Base-by-base conservation (phyloP, 805 yeast genomes). In the Scheffersomyces stipitis region DNA sequence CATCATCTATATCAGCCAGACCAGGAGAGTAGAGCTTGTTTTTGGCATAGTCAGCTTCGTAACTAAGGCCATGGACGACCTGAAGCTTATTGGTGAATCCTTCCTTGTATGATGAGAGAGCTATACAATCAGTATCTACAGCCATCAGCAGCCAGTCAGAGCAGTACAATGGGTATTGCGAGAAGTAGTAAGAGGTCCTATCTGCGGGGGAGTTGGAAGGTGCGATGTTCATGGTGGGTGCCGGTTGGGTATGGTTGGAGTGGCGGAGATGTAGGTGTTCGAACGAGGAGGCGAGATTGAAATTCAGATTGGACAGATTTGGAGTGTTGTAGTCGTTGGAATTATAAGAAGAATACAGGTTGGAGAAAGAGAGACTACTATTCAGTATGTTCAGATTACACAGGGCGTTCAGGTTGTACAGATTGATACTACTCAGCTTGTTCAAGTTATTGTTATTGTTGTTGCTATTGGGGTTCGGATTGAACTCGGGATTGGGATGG, bases 71-170 rank as follows among this genome's bases (percentile, higher is more conserved):
- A 38, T 54, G 66, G 6, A 62, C 45, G 15, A 83, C 59, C 51
- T 80, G 81, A 17, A 89, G 56, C 46, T 77, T 76, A 60, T 90
- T 90, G 28, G 71, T 66, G 18, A 79, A 66, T 34, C 87, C 95
- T 57, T 90, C 97, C 40, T 85, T 76, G 55, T 80, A 87, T 0
- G 96, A 76, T n/a, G 82, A 73, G n/a, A 83, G 55, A 0, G 87
- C 93, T 5, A 86, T 60, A 31, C 71, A 64, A 6, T 80, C 81
- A 8, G 52, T 41, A 2, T 66, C 68, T 3, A 29, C 48, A 14
- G 47, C 51, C 14, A 52, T 31, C 18, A 38, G 38, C 4, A 43
- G 43, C 72, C 73, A 67, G 49, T 62, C 71, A 3, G 62, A 52
- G 29, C 68, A 56, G 41, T 54, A 64, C 17, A 64, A 51, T 5